These are phyloP conservation scores for Cladosporium sp. DNA, from an alignment of 2,329 filamentous ascomycete species.

Conservation along the genomic window DNA sequence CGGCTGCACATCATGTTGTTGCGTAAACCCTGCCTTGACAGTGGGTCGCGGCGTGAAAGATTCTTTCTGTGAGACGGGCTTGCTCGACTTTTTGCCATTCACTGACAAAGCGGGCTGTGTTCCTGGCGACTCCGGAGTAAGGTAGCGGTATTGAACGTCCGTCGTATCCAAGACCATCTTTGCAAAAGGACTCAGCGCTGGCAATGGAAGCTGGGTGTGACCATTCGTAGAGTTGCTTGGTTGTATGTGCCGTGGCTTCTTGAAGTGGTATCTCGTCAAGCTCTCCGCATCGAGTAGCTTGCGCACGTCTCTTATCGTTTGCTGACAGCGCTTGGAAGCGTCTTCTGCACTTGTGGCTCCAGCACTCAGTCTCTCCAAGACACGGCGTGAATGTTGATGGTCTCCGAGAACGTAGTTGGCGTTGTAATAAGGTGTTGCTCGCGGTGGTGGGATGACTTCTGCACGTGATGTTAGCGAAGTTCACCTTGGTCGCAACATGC, in stretches of 20 bases:
- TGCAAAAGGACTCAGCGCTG: conserved; percentile 55
- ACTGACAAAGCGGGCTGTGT: conserved; percentile 14
- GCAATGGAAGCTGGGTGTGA: conserved; percentile 23
- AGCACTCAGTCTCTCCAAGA: conserved; percentile 68
- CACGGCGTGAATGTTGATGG: conserved; percentile 38
- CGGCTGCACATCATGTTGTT: background rate
- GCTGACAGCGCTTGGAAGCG: conserved; percentile 67
- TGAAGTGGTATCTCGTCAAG: conserved; percentile 65
- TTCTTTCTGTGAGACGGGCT: background rate
- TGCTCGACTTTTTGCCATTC: conserved; percentile 17
- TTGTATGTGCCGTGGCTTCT: conserved; percentile 24
- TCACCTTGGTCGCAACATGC: background rate
- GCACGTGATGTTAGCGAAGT: conserved; percentile 26
- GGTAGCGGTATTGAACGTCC: conserved; percentile 41
- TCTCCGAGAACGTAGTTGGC: conserved; percentile 38
- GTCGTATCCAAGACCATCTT: conserved; percentile 53
- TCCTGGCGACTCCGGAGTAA: conserved; percentile 34
- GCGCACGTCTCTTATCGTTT: conserved; percentile 72
- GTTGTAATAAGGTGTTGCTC: conserved; percentile 44
- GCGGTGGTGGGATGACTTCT: conserved; percentile 52
- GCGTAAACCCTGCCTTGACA: background rate
- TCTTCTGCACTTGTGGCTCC: conserved; percentile 64
- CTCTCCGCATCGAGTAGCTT: conserved; percentile 72
- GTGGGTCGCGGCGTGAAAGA: conserved; percentile 1
- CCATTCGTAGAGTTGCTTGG: conserved; percentile 16